These are phyloP conservation scores for Cytospora piceae DNA, from an alignment of 2,329 filamentous ascomycete species.

Conservation along the genomic window DNA sequence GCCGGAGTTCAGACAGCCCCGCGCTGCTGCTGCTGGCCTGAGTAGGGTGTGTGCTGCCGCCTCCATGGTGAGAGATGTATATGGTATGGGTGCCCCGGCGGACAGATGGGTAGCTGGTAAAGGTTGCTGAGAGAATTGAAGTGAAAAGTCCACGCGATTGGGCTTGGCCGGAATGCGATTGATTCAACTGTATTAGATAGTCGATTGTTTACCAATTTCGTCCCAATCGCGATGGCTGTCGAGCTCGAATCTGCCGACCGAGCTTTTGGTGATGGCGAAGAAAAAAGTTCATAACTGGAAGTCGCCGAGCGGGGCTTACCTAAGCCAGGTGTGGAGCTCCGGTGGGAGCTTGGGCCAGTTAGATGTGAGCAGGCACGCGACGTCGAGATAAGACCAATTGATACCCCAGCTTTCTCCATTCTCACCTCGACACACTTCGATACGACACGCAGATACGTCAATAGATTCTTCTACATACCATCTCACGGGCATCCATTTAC, in stretches of 20 bases:
- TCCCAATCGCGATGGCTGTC: conserved; percentile 27
- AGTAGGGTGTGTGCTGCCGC: conserved; percentile 24
- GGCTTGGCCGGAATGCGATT: background rate
- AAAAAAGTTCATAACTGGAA: conserved; percentile 27
- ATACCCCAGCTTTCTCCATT: background rate
- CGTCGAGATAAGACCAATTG: background rate
- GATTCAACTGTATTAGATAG: background rate
- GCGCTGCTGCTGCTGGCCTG: conserved; percentile 22
- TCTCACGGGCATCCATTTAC: background rate
- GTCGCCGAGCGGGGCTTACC: conserved; percentile 10
- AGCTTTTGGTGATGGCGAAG: conserved; percentile 3
- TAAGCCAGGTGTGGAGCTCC: conserved; percentile 13
- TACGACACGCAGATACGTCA: background rate
- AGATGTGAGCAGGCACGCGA: conserved; percentile 8
- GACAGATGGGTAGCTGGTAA: background rate
- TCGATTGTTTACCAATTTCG: conserved; percentile 5
- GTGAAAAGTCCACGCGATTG: conserved; percentile 23
- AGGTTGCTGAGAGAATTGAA: background rate
- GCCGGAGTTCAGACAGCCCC: conserved; percentile 22
- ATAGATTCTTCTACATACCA: background rate
- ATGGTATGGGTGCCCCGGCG: background rate
- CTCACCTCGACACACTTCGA: background rate
- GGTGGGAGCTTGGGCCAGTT: conserved; percentile 25
- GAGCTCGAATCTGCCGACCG: conserved; percentile 10
- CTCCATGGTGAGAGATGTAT: conserved; percentile 21